These are phyloP conservation scores for Cicer yamashitae DNA, from an alignment of 306 rosid species.

Conservation along the genomic window DNA sequence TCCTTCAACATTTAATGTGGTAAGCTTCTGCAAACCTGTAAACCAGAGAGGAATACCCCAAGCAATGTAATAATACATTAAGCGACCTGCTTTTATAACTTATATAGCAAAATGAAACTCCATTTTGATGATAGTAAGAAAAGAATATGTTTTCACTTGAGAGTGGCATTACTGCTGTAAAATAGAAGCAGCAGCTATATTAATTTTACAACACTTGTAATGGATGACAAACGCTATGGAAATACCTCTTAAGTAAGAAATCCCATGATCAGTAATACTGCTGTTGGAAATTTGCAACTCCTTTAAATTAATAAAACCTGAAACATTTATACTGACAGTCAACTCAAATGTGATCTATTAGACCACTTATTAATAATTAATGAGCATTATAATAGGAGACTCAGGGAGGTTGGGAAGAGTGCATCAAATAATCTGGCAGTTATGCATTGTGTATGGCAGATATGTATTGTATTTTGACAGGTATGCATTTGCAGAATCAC, in stretches of 20 bases:
- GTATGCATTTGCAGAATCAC: too few species aligned
- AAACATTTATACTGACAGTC: slow-evolving; percentile 36
- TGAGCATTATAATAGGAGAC: too few species aligned
- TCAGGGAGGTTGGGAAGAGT: too few species aligned
- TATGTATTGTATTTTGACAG: too few species aligned
- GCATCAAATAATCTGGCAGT: too few species aligned
- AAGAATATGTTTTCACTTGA: neutral
- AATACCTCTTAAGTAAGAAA: slow-evolving; percentile 68
- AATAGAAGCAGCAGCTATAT: slow-evolving; percentile 34
- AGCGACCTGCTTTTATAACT: slow-evolving; percentile 21
- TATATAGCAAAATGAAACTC: slow-evolving; percentile 28
- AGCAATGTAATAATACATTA: slow-evolving; percentile 21
- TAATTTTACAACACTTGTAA: slow-evolving; percentile 4
- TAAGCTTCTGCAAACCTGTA: slow-evolving; percentile 69
- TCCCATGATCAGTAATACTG: slow-evolving; percentile 63
- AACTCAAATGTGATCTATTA: slow-evolving; percentile 4
- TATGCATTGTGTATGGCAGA: too few species aligned
- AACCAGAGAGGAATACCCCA: slow-evolving; percentile 38
- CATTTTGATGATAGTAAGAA: slow-evolving; percentile 18
- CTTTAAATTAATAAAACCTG: slow-evolving; percentile 65
- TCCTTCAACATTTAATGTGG: slow-evolving; percentile 64
- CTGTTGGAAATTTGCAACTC: slow-evolving; percentile 68
- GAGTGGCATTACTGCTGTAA: slow-evolving; percentile 9
- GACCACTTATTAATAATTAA: too few species aligned
- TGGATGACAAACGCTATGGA: slow-evolving; percentile 19